phyloP scores from a whole-genome alignment of 2,329 filamentous ascomycete genomes.

The Diaporthe nobilis region DNA sequence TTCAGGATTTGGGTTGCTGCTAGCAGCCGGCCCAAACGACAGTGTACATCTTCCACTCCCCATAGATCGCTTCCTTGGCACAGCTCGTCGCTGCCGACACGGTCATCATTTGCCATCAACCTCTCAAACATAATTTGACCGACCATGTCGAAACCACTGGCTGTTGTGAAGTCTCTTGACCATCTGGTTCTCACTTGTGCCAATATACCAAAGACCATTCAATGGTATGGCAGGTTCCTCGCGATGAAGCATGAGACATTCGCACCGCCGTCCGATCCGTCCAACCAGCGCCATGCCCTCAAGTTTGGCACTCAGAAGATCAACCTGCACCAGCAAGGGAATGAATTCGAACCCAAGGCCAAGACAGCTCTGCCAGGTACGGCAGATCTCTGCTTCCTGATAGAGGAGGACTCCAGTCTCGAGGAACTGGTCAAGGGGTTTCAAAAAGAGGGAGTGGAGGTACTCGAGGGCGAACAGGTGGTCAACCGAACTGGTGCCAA shows the following conservation, averaged over 20 bases:
- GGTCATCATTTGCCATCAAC: neutral
- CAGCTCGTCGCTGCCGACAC: neutral
- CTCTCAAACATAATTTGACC: neutral
- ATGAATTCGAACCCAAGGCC: conserved; percentile 74
- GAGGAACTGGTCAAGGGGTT: conserved; percentile 60
- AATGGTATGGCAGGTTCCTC: conserved; percentile 69
- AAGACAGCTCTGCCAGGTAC: conserved; percentile 66
- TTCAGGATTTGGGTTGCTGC: neutral
- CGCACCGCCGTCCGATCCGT: conserved; percentile 54
- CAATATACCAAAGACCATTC: conserved; percentile 62
- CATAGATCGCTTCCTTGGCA: neutral
- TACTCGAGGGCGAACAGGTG: conserved; percentile 64
- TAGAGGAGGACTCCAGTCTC: conserved; percentile 61
- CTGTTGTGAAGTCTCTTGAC: conserved; percentile 62
- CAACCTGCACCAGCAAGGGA: conserved; percentile 71
- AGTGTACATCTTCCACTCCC: too few relatives aligned
- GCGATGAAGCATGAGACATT: conserved; percentile 71
- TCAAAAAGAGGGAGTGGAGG: conserved; percentile 59
- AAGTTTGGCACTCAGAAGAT: conserved; percentile 72
- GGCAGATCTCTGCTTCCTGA: conserved; percentile 72
- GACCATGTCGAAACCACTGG: conserved; percentile 49
- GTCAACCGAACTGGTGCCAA: conserved; percentile 69
- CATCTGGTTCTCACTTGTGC: conserved; percentile 73
- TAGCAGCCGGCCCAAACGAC: neutral
- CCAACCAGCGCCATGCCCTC: conserved; percentile 63